Evolutionary conservation across 305 asterid genomes (phyloP).

Genomic region (Solanum hybrid): DNA sequence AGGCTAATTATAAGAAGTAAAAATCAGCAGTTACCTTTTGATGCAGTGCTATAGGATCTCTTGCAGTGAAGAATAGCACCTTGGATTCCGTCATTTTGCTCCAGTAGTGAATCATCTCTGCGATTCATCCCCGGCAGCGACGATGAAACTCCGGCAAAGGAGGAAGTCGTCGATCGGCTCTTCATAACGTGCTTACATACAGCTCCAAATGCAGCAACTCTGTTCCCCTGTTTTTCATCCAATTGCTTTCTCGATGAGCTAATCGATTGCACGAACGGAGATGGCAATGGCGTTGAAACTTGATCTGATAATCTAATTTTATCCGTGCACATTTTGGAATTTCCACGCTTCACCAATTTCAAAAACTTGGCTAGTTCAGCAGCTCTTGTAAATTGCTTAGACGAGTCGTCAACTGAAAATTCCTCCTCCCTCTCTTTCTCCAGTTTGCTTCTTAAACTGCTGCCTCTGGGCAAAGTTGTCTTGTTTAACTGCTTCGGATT

Average conservation of each 20-base stretch:
- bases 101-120: slow-evolving; percentile 63
- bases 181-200: slow-evolving; percentile 47
- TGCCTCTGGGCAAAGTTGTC: slow-evolving; percentile 25
- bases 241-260: slow-evolving; percentile 36
- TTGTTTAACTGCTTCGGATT: slow-evolving; percentile 22
- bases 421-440: slow-evolving; percentile 32
- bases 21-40: slow-evolving; percentile 22
- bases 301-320: slow-evolving; percentile 24
- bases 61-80: slow-evolving; percentile 88
- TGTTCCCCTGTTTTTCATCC: slow-evolving; percentile 31
- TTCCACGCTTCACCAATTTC: slow-evolving; percentile 58
- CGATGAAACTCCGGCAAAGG: slow-evolving; percentile 18
- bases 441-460: slow-evolving; percentile 38
- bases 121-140: slow-evolving; percentile 32
- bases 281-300: slow-evolving; percentile 15
- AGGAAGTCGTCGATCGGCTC: slow-evolving; percentile 54
- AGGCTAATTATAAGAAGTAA: not conserved
- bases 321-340: slow-evolving; percentile 27
- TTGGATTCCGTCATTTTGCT: slow-evolving; percentile 68
- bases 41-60: slow-evolving; percentile 51
- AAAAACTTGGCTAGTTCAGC: slow-evolving; percentile 37
- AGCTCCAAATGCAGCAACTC: slow-evolving; percentile 46
- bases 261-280: slow-evolving; percentile 34
- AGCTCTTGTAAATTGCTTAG: not conserved
- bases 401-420: not conserved